Conservation (phyloP, 2,329 filamentous ascomycete genomes). For the Stemphylium beticola region DNA sequence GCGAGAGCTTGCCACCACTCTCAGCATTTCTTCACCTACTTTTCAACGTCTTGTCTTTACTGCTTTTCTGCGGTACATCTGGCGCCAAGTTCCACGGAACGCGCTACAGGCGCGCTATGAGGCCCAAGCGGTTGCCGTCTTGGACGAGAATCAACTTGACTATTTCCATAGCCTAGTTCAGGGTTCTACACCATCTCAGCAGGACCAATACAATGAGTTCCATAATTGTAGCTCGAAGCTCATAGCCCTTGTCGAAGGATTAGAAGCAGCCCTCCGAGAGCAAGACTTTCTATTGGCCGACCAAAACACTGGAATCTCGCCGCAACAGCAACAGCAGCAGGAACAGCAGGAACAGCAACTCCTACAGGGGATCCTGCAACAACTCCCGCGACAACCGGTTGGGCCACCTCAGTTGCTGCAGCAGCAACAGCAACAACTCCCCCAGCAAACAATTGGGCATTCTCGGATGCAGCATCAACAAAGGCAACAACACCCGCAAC, state of each 20-base stretch:
- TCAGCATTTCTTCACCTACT: conserved; percentile 58
- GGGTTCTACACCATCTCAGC: not conserved
- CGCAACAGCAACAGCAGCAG: conserved; percentile 2
- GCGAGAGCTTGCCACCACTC: conserved; percentile 58
- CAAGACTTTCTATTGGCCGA: not conserved
- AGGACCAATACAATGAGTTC: conserved; percentile 1
- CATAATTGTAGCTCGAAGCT: conserved; percentile 10
- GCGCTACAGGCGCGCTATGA: conserved; percentile 12
- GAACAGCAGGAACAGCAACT: too few species aligned
- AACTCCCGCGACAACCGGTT: not conserved
- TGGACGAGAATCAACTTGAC: conserved; percentile 15
- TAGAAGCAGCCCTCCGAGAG: not conserved
- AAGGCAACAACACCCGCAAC: not conserved
- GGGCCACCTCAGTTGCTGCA: too few species aligned
- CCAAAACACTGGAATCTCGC: not conserved
- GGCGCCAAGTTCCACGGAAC: conserved; percentile 23
- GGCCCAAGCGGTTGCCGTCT: conserved; percentile 1
- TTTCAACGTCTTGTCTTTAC: conserved; percentile 64
- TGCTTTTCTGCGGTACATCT: conserved; percentile 55
- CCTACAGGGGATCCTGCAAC: too few species aligned
- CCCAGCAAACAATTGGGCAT: not conserved
- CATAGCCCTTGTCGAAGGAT: conserved; percentile 1
- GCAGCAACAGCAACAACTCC: not conserved
- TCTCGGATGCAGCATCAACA: not conserved
- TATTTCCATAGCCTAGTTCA: conserved; percentile 1